Evolutionary conservation across 768 basidiomycete genomes (phyloP), one percentile per base, ranked within the genome.

Genomic region (Termitomyces sp.): DNA sequence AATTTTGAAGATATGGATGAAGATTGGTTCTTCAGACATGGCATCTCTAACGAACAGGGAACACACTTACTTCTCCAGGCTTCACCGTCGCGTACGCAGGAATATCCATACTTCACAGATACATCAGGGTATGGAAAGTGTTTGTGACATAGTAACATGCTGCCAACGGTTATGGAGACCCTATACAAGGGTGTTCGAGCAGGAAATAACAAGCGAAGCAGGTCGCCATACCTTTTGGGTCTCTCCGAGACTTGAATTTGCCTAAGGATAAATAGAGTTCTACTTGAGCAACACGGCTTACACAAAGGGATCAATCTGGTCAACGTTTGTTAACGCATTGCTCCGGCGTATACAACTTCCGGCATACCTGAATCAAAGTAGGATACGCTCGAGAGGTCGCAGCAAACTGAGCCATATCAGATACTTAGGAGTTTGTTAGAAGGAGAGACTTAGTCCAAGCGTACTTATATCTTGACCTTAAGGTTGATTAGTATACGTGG

Each of bases 151-250:
- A 26, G n/a, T 3, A 26, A 74, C 86, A 69, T 71, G 87, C 86
- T 88, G 86, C 86, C 86, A 88, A 45, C 87, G 84, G 66, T 87
- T 88, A 63, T 87, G 86, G 9, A 88, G 63, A 30, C 84, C 83
- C 85, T 86, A 53, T 1, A 58, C 2, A 48, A 16, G n/a, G 47
- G 24, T 30, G 7, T 30, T 30, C 7, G 30, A 30, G 30, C 7
- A 3, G 3, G 30, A 7, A 40, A 24, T 36, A 71, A 7, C 36
- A 85, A 7, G 4, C 7, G 4, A 30, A 30, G 30, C 3, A 10
- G 7, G 12, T 4, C 3, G 12, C 36, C 14, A 16, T 37, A 16
- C 36, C 36, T 37, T 37, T 37, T 37, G 36, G 1, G 14, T 16
- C 12, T 37, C 36, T 37, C 14, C 36, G 36, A 5, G 36, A 37